Evolutionary conservation across 139 green algal genomes (phyloP), one percentile per base, ranked within the genome.

Genomic region (Medakamo hakoo): DNA sequence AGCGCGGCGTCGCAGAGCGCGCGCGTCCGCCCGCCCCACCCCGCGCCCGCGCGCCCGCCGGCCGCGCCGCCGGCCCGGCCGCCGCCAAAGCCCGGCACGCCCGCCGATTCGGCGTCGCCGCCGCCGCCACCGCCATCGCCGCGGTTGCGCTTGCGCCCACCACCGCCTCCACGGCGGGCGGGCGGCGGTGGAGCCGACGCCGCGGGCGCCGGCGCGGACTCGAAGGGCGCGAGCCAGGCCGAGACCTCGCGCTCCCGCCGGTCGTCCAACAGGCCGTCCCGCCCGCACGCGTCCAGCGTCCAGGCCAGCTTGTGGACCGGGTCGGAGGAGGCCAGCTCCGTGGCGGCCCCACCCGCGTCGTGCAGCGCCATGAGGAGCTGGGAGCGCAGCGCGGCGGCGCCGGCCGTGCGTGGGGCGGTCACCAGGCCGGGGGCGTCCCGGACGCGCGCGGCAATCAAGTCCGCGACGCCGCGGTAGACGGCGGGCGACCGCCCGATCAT

Each of bases 361-460:
- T 93, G 85, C 30, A 91, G 77, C 49, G 74, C 71, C 85, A 93
- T 93, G 27, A 91, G 77, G 64, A 93, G 78, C 74, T 89, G 71
- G 4, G 67, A 68, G 19, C 84, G 75, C 68, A 90, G 80, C 16
- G 74, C 68, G 60, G 78, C 85, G 63, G 84, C 79, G 30, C 74
- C 77, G 0, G 76, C 66, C 62, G 90, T 80, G 24, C 78, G 68
- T 55, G 73, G 60, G 23, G 76, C 76, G 24, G 84, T 59, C 27
- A 81, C 83, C 48, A 77, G 63, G 1, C 62, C 60, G 27, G 80
- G 68, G 16, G 57, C 63, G 67, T 87, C 82, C 18, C 67, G 64
- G 73, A 74, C 84, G 60, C 75, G 67, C 30, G 69, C 64, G 22
- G 63, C 52, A 55, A 69, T 81, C 67, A 89, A 63, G 48, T 88